Percentiles rank a stretch among this genome's conserved stretches.
Conservation (phyloP, 202 grass and related monocot species). For the Saccharum hybrid region DNA sequence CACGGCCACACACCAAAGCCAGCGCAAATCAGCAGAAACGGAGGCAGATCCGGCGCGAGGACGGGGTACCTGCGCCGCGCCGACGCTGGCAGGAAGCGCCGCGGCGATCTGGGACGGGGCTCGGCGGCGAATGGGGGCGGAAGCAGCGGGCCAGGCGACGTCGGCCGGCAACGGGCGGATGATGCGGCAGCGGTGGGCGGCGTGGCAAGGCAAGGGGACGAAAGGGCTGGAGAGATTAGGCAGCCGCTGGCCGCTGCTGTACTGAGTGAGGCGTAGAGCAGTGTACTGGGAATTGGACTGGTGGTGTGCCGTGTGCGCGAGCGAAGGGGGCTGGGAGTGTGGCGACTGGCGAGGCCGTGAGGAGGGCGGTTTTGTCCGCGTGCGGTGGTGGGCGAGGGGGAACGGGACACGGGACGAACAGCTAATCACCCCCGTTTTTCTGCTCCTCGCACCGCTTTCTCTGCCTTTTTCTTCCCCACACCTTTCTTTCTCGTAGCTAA, state of each 20-base stretch:
- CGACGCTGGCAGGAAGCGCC: background rate
- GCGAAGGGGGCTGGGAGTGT: background rate
- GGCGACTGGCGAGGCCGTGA: background rate
- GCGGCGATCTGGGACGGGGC: conserved; percentile 43
- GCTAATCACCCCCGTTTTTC: conserved; percentile 36
- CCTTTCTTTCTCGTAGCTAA: background rate
- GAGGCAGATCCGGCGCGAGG: conserved; percentile 46
- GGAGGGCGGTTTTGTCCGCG: conserved; percentile 48
- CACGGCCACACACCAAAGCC: background rate
- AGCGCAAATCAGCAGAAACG: conserved; percentile 21
- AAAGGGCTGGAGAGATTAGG: conserved; percentile 20
- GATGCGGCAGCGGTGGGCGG: conserved; percentile 31
- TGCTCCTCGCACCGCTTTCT: background rate
- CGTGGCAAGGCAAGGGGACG: conserved; percentile 8
- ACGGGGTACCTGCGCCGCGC: conserved; percentile 42
- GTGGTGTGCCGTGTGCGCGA: background rate
- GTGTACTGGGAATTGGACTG: conserved; percentile 5
- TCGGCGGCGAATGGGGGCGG: conserved; percentile 16
- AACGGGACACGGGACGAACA: conserved; percentile 45
- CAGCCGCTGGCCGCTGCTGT: background rate
- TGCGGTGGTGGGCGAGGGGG: conserved; percentile 13
- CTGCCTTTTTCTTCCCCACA: background rate
- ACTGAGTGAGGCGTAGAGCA: conserved; percentile 20
- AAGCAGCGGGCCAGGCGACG: background rate
- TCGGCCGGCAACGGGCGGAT: background rate